Evolutionary conservation across 2,329 filamentous ascomycete genomes (phyloP), one percentile per base, ranked within the genome.

Genomic region (Xylariomycetidae sp.): DNA sequence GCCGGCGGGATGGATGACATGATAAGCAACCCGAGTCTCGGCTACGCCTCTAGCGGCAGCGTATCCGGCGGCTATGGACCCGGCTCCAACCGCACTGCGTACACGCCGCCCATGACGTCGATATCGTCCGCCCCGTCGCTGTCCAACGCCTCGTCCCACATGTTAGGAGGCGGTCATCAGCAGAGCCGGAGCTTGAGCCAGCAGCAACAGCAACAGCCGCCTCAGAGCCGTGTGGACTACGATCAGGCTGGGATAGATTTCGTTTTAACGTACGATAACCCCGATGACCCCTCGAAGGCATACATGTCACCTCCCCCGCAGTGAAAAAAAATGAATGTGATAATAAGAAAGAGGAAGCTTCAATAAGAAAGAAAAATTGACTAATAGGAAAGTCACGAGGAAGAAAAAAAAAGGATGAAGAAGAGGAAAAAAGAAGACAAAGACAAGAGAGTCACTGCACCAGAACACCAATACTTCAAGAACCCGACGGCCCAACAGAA

Each of bases 231-330:
- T 27, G 57, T 85, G 49, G 83, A 89, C 58, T 83, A 85, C 64
- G 84, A 90, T 58, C 82, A 88, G 59, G 77, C 85, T 50, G 86
- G 86, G 56, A 88, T 92, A 66, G 86, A 92, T 63, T 90, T 92
- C 68, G 86, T 92, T 53, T 76, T 92, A 75, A 84, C 85, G 86
- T 92, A 88, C 75, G 85, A 77, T 57, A 56, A 57, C 61, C 62
- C 55, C 43, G 46, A 53, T 53, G 50, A 70, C 63, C 68, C 70
- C 61, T 73, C 74, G 64, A 73, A 71, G 66, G 71, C 76, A 59
- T 83, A 83, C 63, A 70, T 75, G 59, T 79, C 77, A 65, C 77
- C 77, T 66, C 75, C 75, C 57, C 74, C 69, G 49, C 66, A 73
- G 54, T 73, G 67, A 66, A 50, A 29, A 14, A n/a, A n/a, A n/a